Conservation (phyloP, 352 stramenopile genomes). For the Thalassiosira hispida region DNA sequence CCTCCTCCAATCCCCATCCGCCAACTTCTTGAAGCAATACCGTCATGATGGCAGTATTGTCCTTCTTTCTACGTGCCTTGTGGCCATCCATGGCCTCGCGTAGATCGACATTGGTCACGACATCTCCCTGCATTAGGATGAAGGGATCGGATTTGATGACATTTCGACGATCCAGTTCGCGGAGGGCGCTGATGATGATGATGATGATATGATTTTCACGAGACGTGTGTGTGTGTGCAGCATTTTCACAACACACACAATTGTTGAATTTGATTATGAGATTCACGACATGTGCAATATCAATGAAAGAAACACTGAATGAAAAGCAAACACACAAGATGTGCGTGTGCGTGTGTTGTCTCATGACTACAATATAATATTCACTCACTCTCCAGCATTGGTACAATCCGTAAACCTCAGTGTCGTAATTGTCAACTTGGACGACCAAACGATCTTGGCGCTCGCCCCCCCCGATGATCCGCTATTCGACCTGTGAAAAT, state of each 20-base stretch:
- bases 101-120: conserved; percentile 95
- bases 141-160: conserved; percentile 97
- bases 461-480: neutral
- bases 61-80: conserved; percentile 83
- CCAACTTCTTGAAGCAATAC: conserved; percentile 91
- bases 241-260: no score
- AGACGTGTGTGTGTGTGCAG: neutral
- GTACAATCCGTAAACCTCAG: conserved; percentile 82
- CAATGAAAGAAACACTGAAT: neutral
- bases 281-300: no score
- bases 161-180: conserved; percentile 93
- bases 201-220: neutral
- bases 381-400: conserved; percentile 88
- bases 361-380: neutral
- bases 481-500: no score
- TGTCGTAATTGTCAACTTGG: conserved; percentile 39
- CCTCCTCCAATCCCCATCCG: conserved; percentile 38
- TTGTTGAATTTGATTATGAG: no score
- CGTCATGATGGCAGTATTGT: conserved; percentile 95
- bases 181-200: conserved; percentile 82
- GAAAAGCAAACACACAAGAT: neutral
- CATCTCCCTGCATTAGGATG: conserved; percentile 95
- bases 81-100: conserved; percentile 64
- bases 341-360: no score
- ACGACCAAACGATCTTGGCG: conserved; percentile 67